Base-by-base conservation (phyloP, 257 asterid species). In the Solanum piurae region DNA sequence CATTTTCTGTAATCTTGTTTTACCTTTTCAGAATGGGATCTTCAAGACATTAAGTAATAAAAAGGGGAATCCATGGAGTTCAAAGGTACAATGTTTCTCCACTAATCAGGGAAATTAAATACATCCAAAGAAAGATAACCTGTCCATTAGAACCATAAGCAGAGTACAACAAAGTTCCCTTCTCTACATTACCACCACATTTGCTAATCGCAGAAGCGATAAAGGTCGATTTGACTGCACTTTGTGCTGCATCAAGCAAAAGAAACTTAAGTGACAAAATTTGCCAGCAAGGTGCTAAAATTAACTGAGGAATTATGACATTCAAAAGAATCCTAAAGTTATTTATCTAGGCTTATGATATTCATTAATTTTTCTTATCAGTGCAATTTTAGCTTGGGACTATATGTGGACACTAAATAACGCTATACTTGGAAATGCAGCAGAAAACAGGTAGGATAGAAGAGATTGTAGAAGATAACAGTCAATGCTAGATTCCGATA, bases 131-230 rank as follows among this genome's bases (percentile, higher is more conserved):
- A 29, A 60, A 84, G 76, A 91, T 89, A 71, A 94, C 98, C 98
- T 97, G 99, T 83, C 98, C 99, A 86, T 71, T 94, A 66, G 99
- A 96, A 83, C 99, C 99, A 88, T 94, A 97, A 34, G 97, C 99
- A 49, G 89, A 87, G 94, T 97, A 97, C 49, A 97, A 90, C 87
- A 95, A 36, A 55, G 52, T 21, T 52, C 99, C 99, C 91, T 97
- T 97, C 90, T 95, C 98, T 88, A 89, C 98, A 87, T 96, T 97
- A 42, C 99, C 99, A 83, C 99, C 99, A 90, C 98, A 93, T 92
- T 97, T 97, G 66, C 94, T 92, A 89, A 94, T 96, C 87, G 99
- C 99, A 31, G 99, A 88, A 88, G 95, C 93, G 86, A 97, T 91
- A 90, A 94, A 97, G 16, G 98, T 97, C 12, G 95, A 92, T 92